Evolutionary conservation across 2,329 filamentous ascomycete species (phyloP).

Genomic region (Penicillium sp.): DNA sequence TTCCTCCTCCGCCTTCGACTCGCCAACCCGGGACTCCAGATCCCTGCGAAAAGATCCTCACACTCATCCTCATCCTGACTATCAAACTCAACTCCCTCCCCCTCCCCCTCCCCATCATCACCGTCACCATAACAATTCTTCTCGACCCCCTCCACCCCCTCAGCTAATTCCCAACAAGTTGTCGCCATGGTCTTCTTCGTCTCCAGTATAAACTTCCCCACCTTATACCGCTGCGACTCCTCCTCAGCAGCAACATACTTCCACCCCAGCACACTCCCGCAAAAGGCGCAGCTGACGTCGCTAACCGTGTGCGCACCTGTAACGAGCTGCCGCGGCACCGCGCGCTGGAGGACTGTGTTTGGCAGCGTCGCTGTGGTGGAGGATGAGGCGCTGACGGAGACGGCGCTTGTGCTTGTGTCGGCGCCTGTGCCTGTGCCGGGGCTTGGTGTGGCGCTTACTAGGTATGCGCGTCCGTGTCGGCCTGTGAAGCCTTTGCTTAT

Average conservation of each 20-base stretch:
- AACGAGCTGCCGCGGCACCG: constrained; percentile 63
- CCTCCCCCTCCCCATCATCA: constrained; percentile 63
- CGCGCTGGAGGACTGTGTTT: constrained; percentile 61
- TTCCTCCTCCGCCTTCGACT: constrained; percentile 48
- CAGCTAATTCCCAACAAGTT: constrained; percentile 62
- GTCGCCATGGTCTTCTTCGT: constrained; percentile 58
- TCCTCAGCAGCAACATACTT: constrained; percentile 68
- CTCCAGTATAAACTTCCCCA: constrained; percentile 70
- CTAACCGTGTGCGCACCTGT: constrained; percentile 66
- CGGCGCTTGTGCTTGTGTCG: constrained; percentile 34
- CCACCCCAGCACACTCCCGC: constrained; percentile 64
- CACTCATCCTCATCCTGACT: constrained; percentile 70
- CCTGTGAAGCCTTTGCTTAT: constrained; percentile 69
- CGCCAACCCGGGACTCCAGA: constrained; percentile 63
- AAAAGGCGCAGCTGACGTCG: constrained; percentile 62
- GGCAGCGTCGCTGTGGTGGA: constrained; percentile 51
- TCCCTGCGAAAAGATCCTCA: constrained; percentile 66
- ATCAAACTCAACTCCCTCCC: constrained; percentile 58
- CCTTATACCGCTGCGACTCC: constrained; percentile 65
- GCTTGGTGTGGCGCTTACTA: constrained; percentile 55
- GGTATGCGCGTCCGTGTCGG: constrained; percentile 66
- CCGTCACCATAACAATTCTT: constrained; percentile 70
- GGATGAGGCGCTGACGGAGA: constrained; percentile 32
- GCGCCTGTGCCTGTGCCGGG: constrained; percentile 29
- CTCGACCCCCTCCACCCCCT: constrained; percentile 41